These are phyloP conservation scores for Brassica incana DNA, from an alignment of 345 rosid genomes.

Conservation along the genomic window DNA sequence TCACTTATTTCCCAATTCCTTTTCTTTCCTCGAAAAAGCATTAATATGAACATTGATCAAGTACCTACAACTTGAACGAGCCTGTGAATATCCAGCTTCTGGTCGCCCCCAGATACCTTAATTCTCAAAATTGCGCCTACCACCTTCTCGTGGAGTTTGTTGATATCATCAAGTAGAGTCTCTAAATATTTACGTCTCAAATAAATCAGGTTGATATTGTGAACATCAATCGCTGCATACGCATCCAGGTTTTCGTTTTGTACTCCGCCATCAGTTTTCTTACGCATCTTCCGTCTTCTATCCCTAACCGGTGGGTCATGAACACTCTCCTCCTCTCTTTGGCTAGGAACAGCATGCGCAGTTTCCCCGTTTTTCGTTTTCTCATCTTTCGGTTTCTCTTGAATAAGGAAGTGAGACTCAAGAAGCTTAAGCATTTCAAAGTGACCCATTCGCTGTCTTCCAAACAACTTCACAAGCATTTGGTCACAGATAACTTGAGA, in stretches of 20 bases:
- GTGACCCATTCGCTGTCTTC: constrained; percentile 65
- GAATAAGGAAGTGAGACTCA: constrained; percentile 65
- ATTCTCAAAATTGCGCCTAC: constrained; percentile 88
- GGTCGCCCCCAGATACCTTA: constrained; percentile 61
- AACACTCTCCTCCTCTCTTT: too few relatives aligned
- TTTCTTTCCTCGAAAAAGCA: constrained; percentile 20
- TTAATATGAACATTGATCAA: constrained; percentile 25
- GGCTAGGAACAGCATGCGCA: constrained; percentile 41
- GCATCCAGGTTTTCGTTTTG: constrained; percentile 49
- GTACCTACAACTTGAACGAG: constrained; percentile 93
- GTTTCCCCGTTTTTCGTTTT: constrained; percentile 38
- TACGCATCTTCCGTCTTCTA: constrained; percentile 52
- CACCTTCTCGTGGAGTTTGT: constrained; percentile 68
- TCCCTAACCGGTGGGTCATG: constrained; percentile 43
- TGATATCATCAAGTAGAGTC: constrained; percentile 62
- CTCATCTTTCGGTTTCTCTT: constrained; percentile 45
- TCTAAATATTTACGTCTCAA: constrained; percentile 68
- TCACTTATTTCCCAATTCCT: constrained; percentile 2
- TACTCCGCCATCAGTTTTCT: constrained; percentile 51
- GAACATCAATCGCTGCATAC: constrained; percentile 82
- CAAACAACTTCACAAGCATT: constrained; percentile 70
- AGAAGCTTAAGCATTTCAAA: constrained; percentile 93
- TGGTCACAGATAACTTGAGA: constrained; percentile 72
- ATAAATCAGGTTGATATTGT: constrained; percentile 74
- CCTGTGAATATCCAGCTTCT: constrained; percentile 70